phyloP scores from a whole-genome alignment of 768 basidiomycete genomes.

The Suillus subalutaceus region DNA sequence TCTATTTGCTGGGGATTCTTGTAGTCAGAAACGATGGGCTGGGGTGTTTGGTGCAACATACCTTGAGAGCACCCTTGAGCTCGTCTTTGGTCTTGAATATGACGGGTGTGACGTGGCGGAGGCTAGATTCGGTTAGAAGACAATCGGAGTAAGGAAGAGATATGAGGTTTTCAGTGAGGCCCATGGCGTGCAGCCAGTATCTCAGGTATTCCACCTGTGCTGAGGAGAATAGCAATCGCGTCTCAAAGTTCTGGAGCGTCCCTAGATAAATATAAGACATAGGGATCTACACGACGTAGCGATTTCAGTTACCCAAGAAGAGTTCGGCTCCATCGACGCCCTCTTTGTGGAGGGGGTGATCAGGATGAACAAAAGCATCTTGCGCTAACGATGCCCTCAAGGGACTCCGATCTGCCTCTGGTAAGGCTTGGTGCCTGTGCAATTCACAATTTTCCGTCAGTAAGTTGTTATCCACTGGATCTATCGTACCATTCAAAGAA shows the following conservation, averaged over 20 bases:
- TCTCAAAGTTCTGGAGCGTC: conserved; percentile 70
- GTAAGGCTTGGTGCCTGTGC: conserved; percentile 57
- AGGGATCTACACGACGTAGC: neutral
- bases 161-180: conserved; percentile 62
- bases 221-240: conserved; percentile 80
- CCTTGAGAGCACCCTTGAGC: conserved; percentile 65
- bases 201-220: conserved; percentile 84
- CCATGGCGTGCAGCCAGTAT: conserved; percentile 81
- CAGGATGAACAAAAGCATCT: conserved; percentile 67
- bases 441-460: neutral
- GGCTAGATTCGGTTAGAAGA: conserved; percentile 60
- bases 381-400: conserved; percentile 77
- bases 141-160: conserved; percentile 81
- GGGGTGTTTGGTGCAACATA: conserved; percentile 22
- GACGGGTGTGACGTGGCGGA: conserved; percentile 61
- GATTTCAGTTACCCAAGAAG: conserved; percentile 56
- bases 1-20: conserved; percentile 57
- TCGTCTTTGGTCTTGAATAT: conserved; percentile 55
- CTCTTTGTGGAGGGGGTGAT: conserved; percentile 70
- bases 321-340: conserved; percentile 71
- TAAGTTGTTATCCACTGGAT: neutral
- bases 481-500: conserved; percentile 74
- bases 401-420: conserved; percentile 58
- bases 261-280: conserved; percentile 40
- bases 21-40: neutral